Evolutionary conservation across 202 grass and related monocot genomes (phyloP), one percentile per base, ranked within the genome.

Genomic region (Dendrocalamus latiflorus): DNA sequence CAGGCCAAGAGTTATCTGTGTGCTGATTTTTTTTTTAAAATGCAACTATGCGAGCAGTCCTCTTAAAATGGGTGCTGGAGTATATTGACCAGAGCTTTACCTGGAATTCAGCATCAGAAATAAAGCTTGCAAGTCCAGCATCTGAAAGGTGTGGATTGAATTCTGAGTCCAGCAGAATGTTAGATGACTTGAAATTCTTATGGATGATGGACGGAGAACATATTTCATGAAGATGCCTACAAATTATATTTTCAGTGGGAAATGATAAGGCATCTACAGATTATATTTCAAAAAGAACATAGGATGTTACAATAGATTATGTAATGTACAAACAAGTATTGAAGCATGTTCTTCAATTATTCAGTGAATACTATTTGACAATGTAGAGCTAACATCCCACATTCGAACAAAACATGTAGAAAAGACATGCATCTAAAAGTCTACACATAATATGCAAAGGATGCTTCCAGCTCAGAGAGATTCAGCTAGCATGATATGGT

Each of bases 121-220:
- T 85, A 78, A 92, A 88, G 61, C 74, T 89, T 48, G 89, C 88
- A 81, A 98, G 81, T 70, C 89, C 93, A 67, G 89, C 87, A 79
- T 98, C 96, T 79, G 93, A 98, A 59, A 98, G 81, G 73, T 93
- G 96, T 63, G 93, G 91, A 75, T 93, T 95, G 54, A 93, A 86
- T 77, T 95, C 96, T 20, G 83, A 84, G 80, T 98, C 96, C 65
- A 98, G 83, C 55, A 98, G 83, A 93, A 98, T 95, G 80, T 98
- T 98, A 26, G 93, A 93, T 88, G 96, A 95, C 91, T 98, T 98
- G 69, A 98, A 95, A 81, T 98, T 95, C 85, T 93, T 98, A 41
- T 98, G 96, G 75, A 98, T 77, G 57, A 93, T 85, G 71, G 96
- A 95, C 9, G 93, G 93, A 58, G 93, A 95, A 80, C 96, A 98